These are phyloP conservation scores for Blakeslea trispora DNA, from an alignment of 371 early-diverging fungal genomes.

Conservation along the genomic window DNA sequence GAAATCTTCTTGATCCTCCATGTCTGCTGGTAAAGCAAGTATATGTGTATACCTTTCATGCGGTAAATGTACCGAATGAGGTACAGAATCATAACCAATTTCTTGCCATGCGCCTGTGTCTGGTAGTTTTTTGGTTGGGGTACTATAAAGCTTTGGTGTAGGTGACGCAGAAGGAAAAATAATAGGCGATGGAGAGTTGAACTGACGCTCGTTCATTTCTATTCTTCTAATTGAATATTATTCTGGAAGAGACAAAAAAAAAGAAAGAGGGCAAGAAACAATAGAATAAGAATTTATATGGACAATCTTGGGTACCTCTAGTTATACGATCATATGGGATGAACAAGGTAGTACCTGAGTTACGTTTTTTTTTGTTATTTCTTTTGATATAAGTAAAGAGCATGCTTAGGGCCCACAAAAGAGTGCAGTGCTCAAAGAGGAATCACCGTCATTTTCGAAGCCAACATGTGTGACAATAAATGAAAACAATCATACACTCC, in stretches of 20 bases:
- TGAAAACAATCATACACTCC: too few species aligned
- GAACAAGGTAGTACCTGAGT: too few species aligned
- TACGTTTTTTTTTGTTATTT: too few species aligned
- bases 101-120: constrained; percentile 22
- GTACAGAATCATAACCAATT: constrained; percentile 9
- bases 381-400: too few species aligned
- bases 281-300: too few species aligned
- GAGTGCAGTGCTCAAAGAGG: too few species aligned
- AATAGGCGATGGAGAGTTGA: constrained; percentile 22
- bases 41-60: constrained; percentile 2
- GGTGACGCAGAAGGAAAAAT: constrained; percentile 27
- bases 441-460: too few species aligned
- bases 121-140: constrained; percentile 21
- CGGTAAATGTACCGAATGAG: neutral
- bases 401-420: too few species aligned
- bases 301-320: too few species aligned
- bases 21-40: constrained; percentile 5
- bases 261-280: neutral
- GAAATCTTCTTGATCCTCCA: constrained; percentile 11
- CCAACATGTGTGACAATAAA: too few species aligned
- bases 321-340: too few species aligned
- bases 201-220: neutral
- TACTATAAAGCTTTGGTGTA: constrained; percentile 21
- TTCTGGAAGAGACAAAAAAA: neutral
- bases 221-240: too few species aligned